phyloP scores from a whole-genome alignment of 495 filamentous ascomycete species.

The Lentithecium fluviatile region DNA sequence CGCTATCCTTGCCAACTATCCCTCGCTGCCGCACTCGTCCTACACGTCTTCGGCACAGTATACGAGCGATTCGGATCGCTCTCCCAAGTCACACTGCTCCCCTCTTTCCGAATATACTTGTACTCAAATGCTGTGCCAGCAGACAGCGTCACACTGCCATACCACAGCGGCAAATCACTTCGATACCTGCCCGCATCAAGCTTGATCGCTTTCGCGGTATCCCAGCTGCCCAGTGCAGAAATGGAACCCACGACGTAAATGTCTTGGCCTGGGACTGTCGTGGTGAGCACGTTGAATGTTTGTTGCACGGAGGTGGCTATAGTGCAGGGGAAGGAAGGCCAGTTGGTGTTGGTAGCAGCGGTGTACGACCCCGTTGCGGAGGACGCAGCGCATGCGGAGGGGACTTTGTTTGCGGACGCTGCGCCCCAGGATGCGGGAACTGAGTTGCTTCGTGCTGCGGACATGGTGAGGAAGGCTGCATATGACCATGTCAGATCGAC shows the following conservation, averaged over 20 bases:
- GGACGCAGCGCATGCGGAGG: constrained; percentile 57
- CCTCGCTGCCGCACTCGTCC: not conserved
- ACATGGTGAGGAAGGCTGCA: constrained; percentile 61
- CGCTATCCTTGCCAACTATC: constrained; percentile 12
- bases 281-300: constrained; percentile 58
- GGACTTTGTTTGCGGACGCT: constrained; percentile 52
- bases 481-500: constrained; percentile 68
- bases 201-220: constrained; percentile 37
- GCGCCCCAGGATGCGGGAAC: constrained; percentile 60
- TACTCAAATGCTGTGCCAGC: constrained; percentile 58
- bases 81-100: constrained; percentile 59
- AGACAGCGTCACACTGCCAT: constrained; percentile 49
- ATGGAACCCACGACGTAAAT: constrained; percentile 60
- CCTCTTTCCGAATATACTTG: constrained; percentile 63
- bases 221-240: constrained; percentile 57
- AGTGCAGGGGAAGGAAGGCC: constrained; percentile 50
- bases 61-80: constrained; percentile 31
- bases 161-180: constrained; percentile 56
- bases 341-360: constrained; percentile 48
- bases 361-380: constrained; percentile 47
- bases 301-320: constrained; percentile 37
- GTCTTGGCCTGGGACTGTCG: constrained; percentile 58
- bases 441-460: constrained; percentile 45
- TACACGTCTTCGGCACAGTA: constrained; percentile 7
- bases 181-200: constrained; percentile 57